Percentiles rank a stretch among this genome's conserved stretches.
Evolutionary conservation across 2,329 filamentous ascomycete species (phyloP).

Genomic region (Canariomyces notabilis): DNA sequence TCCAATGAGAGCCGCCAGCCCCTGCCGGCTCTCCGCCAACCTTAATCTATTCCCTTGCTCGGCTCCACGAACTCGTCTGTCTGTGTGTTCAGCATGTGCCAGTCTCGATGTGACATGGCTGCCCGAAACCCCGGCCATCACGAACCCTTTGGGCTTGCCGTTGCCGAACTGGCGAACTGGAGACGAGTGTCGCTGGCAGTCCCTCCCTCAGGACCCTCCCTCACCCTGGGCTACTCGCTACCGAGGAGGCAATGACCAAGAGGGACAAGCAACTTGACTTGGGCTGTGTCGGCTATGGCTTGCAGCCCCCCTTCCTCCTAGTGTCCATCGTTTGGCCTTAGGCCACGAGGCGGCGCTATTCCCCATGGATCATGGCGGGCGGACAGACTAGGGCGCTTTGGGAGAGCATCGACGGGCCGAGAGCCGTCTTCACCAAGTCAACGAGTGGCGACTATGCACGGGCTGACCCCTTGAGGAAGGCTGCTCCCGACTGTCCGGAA

Average conservation of each 20-base stretch:
- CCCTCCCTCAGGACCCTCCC: conserved; percentile 7
- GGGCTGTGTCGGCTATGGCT: conserved; percentile 8
- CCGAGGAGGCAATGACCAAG: neutral
- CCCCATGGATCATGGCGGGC: conserved; percentile 10
- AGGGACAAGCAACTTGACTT: conserved; percentile 14
- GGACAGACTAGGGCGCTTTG: conserved; percentile 5
- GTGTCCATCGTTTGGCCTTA: neutral
- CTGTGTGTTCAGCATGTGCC: conserved; percentile 6
- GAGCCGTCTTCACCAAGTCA: conserved; percentile 17
- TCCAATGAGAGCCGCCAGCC: conserved; percentile 24
- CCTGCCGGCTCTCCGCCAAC: conserved; percentile 17
- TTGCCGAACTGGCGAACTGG: too few relatives aligned
- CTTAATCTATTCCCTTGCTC: conserved; percentile 22
- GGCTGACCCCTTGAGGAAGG: too few relatives aligned
- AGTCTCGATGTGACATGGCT: conserved; percentile 22
- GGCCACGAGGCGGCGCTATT: conserved; percentile 13
- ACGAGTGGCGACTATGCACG: conserved; percentile 11
- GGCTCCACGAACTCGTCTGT: conserved; percentile 19
- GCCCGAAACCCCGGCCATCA: conserved; percentile 11
- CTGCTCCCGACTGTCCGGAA: too few relatives aligned
- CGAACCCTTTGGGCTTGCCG: conserved; percentile 20
- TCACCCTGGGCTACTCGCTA: conserved; percentile 6
- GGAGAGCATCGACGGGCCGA: conserved; percentile 22
- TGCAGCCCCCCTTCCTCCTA: neutral
- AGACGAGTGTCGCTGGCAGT: neutral